Evolutionary conservation across 495 filamentous ascomycete genomes (phyloP).

Genomic region (Stereocaulon alpinum): DNA sequence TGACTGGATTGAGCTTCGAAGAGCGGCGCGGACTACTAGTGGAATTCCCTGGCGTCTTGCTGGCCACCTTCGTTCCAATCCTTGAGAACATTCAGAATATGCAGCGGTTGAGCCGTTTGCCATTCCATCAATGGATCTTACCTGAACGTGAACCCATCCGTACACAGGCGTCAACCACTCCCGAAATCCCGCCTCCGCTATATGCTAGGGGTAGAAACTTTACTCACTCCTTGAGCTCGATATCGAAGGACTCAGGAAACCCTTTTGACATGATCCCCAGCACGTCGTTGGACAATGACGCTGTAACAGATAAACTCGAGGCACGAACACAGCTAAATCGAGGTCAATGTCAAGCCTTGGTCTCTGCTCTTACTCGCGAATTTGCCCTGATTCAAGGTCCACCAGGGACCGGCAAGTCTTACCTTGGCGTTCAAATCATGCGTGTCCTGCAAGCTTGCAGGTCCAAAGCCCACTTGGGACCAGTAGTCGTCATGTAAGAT

Average conservation of each 20-base stretch:
- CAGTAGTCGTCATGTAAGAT: conserved; percentile 43
- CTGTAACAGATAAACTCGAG: conserved; percentile 29
- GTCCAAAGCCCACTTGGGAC: conserved; percentile 39
- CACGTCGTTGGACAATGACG: conserved; percentile 31
- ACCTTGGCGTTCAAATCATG: conserved; percentile 46
- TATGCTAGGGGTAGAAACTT: conserved; percentile 46
- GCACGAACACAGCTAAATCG: conserved; percentile 39
- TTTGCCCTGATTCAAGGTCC: conserved; percentile 69
- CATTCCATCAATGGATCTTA: conserved; percentile 51
- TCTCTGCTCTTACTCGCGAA: conserved; percentile 43
- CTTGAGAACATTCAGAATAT: conserved; percentile 53
- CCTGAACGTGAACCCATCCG: conserved; percentile 24
- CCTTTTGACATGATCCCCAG: conserved; percentile 24
- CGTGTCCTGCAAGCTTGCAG: conserved; percentile 54
- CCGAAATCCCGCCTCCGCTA: conserved; percentile 37
- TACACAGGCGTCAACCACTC: conserved; percentile 32
- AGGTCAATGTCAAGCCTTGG: conserved; percentile 48
- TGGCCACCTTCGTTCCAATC: conserved; percentile 57
- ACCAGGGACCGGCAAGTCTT: conserved; percentile 72
- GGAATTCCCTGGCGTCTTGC: conserved; percentile 60
- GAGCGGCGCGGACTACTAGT: conserved; percentile 35
- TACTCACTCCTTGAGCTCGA: conserved; percentile 39
- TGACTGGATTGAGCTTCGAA: conserved; percentile 8
- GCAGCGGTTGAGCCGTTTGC: conserved; percentile 37
- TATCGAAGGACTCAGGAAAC: conserved; percentile 34